Base-by-base conservation (phyloP, 306 rosid genomes). In the Datisca glomerata region DNA sequence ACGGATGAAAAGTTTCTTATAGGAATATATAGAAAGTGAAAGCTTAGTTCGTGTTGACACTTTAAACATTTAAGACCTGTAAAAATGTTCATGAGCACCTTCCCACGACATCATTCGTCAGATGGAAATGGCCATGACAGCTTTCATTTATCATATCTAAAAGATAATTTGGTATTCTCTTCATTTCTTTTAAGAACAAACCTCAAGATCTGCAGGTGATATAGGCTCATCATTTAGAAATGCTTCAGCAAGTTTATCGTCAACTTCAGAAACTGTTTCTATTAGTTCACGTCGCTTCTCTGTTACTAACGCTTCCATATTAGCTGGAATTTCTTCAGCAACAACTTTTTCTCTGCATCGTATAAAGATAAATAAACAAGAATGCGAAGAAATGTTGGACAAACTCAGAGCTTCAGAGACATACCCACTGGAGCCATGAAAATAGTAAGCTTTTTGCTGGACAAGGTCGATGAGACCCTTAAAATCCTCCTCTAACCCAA, bases 381-480 rank as follows among this genome's bases (percentile, higher is more conserved):
- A 52, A 51, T 12, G 24, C 42, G 29, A 31, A 24, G 46, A 23
- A 21, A 20, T 8, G 44, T n/a, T 41, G 35, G 13, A 21, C 27
- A 37, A 12, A 33, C 21, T 47, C 38, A 49, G 18, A 29, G 24
- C 8, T 54, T 62, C 18, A 46, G 44, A 50, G 68, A 70, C 76
- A 12, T 54, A 89, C 98, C 98, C 98, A 59, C 10, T 84, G 42
- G 86, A 43, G 43, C 98, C 98, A 21, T 64, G 84, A 69, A 84
- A 89, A 49, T 75, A 89, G 58, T 61, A 68, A 24, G 98, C 98
- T 65, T 84, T 89, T 43, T 65, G 66, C 56, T 80, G 75, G 60
- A 89, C 95, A 59, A 89, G 98, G 63, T 89, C 98, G 56, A 89
- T 10, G 16, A 89, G 95, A 59, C 98, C 98, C 71, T 75, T 73